Base-by-base conservation (phyloP, 495 filamentous ascomycete species). In the Hypoxylon trugodes region DNA sequence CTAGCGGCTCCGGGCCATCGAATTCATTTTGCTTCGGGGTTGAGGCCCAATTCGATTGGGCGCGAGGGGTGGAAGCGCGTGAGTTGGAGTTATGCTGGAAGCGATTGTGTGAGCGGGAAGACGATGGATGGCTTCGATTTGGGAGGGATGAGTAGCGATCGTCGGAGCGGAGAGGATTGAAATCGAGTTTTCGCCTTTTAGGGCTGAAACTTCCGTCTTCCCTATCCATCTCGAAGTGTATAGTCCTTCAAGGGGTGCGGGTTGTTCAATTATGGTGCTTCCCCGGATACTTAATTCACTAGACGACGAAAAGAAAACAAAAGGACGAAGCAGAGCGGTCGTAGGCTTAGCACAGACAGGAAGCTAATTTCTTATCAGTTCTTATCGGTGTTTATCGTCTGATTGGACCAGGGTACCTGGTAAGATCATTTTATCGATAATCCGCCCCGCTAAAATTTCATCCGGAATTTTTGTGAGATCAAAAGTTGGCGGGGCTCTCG, bases 111-210 rank as follows among this genome's bases (percentile, higher is more conserved):
- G 75, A 62, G 7, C 77, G 76, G 55, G 74, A 74, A 37, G 61
- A 74, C 28, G 59, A 46, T 49, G 68, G 70, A 62, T 74, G 65
- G 54, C 68, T 72, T 24, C 79, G 77, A 0, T 78, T 82, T 19
- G 86, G 86, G 53, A 83, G 79, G 43, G 84, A 80, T 13, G 77
- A 78, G 61, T 86, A 88, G 13, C 82, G 78, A 50, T 88, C 83
- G 41, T 84, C 79, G 42, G 76, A 79, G 55, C 82, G 76, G 1
- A 84, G 69, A 7, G 82, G 81, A 59, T 82, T 84, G 45, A 82
- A 83, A 51, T 89, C 84, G 3, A 89, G 63, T 70, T 82, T 87
- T 9, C 87, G 79, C 70, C 87, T 77, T 73, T 89, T 89, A 8
- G 79, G 84, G 56, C 81, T 86, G 43, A 73, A 70, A 66, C 74